Conservation (phyloP, 1,284 basidiomycete species). For the Peniophora sp. region DNA sequence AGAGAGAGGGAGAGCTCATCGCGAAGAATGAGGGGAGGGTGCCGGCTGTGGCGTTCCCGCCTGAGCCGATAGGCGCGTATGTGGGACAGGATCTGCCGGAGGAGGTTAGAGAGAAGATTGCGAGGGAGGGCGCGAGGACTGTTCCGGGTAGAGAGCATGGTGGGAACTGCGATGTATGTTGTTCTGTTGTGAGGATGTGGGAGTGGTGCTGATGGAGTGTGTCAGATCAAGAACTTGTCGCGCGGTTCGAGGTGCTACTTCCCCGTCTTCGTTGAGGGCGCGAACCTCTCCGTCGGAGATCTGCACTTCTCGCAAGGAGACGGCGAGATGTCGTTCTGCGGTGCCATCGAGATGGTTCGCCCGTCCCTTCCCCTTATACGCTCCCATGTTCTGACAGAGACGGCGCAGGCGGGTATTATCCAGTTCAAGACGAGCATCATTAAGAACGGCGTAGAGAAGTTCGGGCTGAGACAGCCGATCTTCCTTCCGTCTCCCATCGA, state of each 20-base stretch:
- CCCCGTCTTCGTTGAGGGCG: constrained; percentile 72
- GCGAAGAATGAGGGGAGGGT: constrained; percentile 43
- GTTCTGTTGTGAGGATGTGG: neutral
- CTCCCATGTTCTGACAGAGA: no score
- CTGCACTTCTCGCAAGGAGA: constrained; percentile 80
- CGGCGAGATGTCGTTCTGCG: constrained; percentile 54
- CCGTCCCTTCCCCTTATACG: neutral
- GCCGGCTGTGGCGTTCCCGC: constrained; percentile 63
- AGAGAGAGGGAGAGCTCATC: constrained; percentile 64
- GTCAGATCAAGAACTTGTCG: constrained; percentile 67
- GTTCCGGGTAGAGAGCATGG: constrained; percentile 75
- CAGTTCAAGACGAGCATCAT: constrained; percentile 70
- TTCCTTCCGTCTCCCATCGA: constrained; percentile 75
- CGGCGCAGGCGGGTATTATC: constrained; percentile 68
- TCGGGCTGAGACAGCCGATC: constrained; percentile 69
- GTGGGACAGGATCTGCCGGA: constrained; percentile 57
- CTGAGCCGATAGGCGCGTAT: constrained; percentile 54
- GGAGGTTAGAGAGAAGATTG: constrained; percentile 47
- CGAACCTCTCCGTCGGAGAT: constrained; percentile 74
- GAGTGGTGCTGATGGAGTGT: neutral
- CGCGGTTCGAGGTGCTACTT: constrained; percentile 68
- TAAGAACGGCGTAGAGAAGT: constrained; percentile 69
- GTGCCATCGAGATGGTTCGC: constrained; percentile 70
- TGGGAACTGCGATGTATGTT: constrained; percentile 70
- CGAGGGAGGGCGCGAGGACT: constrained; percentile 65